Percentiles rank a stretch among this genome's conserved stretches.
phyloP scores from a whole-genome alignment of 495 filamentous ascomycete species.

The Penicillium steckii region DNA sequence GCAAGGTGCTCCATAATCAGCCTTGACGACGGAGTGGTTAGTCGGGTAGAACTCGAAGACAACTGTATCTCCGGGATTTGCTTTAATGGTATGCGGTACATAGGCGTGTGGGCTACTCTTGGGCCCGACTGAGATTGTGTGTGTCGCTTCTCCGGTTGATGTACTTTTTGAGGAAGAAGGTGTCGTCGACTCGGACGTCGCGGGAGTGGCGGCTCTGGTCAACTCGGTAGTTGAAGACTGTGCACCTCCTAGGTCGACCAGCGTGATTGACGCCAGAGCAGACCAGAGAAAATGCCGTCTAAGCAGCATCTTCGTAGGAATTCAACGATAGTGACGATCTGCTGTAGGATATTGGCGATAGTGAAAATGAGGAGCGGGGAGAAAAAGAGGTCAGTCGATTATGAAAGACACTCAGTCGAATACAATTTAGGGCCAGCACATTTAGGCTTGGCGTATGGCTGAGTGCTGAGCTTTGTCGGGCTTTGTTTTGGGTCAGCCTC shows the following conservation, averaged over 20 bases:
- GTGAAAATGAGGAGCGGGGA: background rate
- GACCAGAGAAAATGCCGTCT: slow-evolving; percentile 2
- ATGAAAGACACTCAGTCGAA: background rate
- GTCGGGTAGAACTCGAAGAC: slow-evolving; percentile 61
- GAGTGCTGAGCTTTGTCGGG: background rate
- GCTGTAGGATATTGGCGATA: background rate
- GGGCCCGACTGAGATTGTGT: slow-evolving; percentile 51
- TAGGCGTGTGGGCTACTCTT: slow-evolving; percentile 46
- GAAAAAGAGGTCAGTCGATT: background rate
- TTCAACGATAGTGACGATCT: background rate
- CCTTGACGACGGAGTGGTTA: slow-evolving; percentile 62
- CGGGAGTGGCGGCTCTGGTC: background rate
- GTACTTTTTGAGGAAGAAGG: slow-evolving; percentile 3
- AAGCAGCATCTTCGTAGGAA: slow-evolving; percentile 7
- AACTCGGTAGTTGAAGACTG: background rate
- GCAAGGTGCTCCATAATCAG: slow-evolving; percentile 55
- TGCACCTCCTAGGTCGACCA: slow-evolving; percentile 6
- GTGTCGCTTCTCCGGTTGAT: slow-evolving; percentile 29
- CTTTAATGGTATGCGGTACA: slow-evolving; percentile 50
- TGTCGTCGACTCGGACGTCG: slow-evolving; percentile 4
- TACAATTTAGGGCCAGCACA: background rate
- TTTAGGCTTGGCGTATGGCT: background rate
- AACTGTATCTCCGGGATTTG: slow-evolving; percentile 52
- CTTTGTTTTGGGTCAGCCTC: background rate
- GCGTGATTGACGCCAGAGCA: slow-evolving; percentile 6